phyloP scores from a whole-genome alignment of 2,329 filamentous ascomycete genomes.

The Neocucurbitaria cava region DNA sequence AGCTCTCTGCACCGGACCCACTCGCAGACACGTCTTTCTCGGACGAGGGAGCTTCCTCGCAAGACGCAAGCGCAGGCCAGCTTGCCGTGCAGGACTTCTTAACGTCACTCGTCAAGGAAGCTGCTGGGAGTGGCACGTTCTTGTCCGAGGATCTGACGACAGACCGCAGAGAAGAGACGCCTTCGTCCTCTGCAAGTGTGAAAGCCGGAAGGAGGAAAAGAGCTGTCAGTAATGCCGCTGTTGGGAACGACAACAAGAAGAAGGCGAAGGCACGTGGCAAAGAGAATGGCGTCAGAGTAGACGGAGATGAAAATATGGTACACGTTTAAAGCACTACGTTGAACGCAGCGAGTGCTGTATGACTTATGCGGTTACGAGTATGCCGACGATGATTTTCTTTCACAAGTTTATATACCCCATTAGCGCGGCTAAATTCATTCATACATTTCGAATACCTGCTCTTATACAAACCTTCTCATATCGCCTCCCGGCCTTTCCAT shows the following conservation, averaged over 20 bases:
- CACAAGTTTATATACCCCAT: not conserved
- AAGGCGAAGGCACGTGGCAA: constrained; percentile 31
- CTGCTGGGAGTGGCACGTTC: constrained; percentile 42
- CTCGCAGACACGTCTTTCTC: constrained; percentile 32
- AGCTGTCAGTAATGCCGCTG: constrained; percentile 33
- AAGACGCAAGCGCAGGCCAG: constrained; percentile 39
- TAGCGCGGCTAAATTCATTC: not conserved
- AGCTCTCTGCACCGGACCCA: constrained; percentile 42
- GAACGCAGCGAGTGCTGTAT: not conserved
- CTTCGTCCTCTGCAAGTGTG: constrained; percentile 30
- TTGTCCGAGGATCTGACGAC: constrained; percentile 25
- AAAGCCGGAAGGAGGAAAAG: constrained; percentile 30
- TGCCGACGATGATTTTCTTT: not conserved
- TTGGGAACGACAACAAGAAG: constrained; percentile 29
- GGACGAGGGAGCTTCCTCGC: constrained; percentile 25
- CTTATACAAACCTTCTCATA: too few species aligned
- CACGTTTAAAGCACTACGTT: not conserved
- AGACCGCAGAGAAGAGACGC: constrained; percentile 25
- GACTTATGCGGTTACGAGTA: not conserved
- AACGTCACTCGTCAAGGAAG: constrained; percentile 39
- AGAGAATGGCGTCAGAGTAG: constrained; percentile 16
- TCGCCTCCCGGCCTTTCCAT: too few species aligned
- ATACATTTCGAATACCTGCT: not conserved
- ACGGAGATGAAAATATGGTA: constrained; percentile 18
- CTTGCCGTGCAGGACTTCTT: constrained; percentile 43